Evolutionary conservation across 73 alveolate genomes (phyloP).

Genomic region (Stentor roeselii): DNA sequence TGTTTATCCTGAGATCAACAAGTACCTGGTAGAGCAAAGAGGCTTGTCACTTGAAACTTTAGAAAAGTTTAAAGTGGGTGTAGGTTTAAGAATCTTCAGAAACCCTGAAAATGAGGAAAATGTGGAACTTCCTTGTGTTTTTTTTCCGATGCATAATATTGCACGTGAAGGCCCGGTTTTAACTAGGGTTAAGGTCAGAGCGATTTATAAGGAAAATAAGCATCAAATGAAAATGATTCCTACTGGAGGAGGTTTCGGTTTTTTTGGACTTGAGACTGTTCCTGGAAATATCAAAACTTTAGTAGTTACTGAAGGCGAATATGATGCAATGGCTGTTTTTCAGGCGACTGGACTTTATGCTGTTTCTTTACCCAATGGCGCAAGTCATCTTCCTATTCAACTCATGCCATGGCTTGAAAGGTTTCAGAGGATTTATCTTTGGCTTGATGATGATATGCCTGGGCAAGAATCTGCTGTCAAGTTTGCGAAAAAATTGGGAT

Average conservation of each 20-base stretch:
- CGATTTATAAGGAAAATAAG: slow-evolving; percentile 29
- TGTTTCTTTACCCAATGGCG: slow-evolving; percentile 87
- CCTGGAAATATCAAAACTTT: slow-evolving; percentile 50
- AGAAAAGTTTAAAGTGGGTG: slow-evolving; percentile 60
- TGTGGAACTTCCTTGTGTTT: slow-evolving; percentile 41
- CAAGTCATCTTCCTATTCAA: slow-evolving; percentile 69
- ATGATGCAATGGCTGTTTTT: slow-evolving; percentile 90
- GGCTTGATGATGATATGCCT: slow-evolving; percentile 76
- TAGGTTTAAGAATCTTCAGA: slow-evolving; percentile 52
- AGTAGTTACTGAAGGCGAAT: slow-evolving; percentile 91
- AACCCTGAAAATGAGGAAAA: slow-evolving; percentile 41
- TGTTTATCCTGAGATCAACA: slow-evolving; percentile 29
- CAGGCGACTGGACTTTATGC: slow-evolving; percentile 81
- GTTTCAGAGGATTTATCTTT: slow-evolving; percentile 67
- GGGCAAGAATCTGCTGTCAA: slow-evolving; percentile 62
- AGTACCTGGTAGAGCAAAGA: slow-evolving; percentile 35
- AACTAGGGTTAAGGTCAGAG: slow-evolving; percentile 33
- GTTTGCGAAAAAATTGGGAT: slow-evolving; percentile 64
- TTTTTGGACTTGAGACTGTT: slow-evolving; percentile 78
- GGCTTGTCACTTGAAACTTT: slow-evolving; percentile 48
- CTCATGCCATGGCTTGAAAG: slow-evolving; percentile 71
- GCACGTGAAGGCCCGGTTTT: slow-evolving; percentile 28
- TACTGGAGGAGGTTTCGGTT: slow-evolving; percentile 56
- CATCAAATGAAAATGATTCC: slow-evolving; percentile 24
- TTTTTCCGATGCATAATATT: slow-evolving; percentile 54